Evolutionary conservation across 163 green algal species (phyloP).

Genomic region (Trebouxiophyceae sp.): DNA sequence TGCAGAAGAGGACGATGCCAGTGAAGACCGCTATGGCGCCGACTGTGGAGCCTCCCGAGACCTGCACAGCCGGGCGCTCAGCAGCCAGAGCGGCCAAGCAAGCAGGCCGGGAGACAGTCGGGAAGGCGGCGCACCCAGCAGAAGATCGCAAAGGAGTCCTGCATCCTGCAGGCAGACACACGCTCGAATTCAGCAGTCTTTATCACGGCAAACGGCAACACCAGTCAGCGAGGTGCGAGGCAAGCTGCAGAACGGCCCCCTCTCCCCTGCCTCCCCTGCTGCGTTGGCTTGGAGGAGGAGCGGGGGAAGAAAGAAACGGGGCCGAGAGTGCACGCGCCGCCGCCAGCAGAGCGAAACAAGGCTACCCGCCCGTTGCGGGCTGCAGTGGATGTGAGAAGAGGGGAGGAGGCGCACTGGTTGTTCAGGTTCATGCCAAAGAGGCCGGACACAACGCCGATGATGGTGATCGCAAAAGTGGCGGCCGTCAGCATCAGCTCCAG

Average conservation of each 20-base stretch:
- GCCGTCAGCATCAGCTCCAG: conserved; percentile 80
- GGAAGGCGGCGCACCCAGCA: neutral
- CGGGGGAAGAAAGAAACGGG: too few species aligned
- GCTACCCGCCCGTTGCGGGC: too few species aligned
- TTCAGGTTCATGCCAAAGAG: conserved; percentile 93
- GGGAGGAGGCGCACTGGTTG: neutral
- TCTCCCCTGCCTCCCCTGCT: too few species aligned
- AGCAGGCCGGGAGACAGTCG: neutral
- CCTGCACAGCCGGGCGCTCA: conserved; percentile 6
- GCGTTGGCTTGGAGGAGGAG: too few species aligned
- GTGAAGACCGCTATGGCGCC: conserved; percentile 6
- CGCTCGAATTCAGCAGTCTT: too few species aligned
- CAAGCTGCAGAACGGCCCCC: too few species aligned
- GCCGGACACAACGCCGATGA: conserved; percentile 68
- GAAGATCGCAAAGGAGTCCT: neutral
- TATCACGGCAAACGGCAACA: too few species aligned
- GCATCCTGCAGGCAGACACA: neutral
- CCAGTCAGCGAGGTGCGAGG: too few species aligned
- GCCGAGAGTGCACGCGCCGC: too few species aligned
- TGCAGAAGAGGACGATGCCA: neutral
- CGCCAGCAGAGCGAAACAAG: too few species aligned
- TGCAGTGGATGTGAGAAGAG: neutral
- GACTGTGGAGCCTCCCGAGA: neutral
- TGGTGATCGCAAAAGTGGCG: conserved; percentile 55
- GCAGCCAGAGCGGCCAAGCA: neutral